Conservation (phyloP, 176 grass and related monocot species). For the Zoysia pacifica region DNA sequence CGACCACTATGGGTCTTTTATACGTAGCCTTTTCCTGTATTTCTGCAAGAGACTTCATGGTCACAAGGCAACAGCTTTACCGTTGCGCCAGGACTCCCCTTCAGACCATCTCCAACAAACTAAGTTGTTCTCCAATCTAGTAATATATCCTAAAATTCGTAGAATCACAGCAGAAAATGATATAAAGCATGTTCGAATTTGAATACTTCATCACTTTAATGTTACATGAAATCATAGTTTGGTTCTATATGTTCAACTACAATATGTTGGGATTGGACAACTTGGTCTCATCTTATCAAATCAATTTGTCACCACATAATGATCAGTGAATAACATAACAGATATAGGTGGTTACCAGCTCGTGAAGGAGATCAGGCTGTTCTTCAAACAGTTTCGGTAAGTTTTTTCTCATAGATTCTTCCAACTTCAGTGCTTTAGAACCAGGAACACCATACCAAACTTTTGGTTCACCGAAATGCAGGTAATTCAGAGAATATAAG, state of each 20-base stretch:
- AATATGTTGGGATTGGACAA: neutral
- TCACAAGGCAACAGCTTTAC: too few relatives aligned
- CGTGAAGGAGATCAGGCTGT: conserved; percentile 93
- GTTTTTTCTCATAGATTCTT: conserved; percentile 89
- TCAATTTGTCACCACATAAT: neutral
- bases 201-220: conserved; percentile 7
- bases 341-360: conserved; percentile 64
- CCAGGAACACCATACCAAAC: conserved; percentile 91
- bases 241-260: conserved; percentile 9
- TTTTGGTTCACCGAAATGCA: conserved; percentile 98
- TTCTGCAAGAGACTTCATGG: too few relatives aligned
- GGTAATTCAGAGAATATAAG: conserved; percentile 96
- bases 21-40: too few relatives aligned
- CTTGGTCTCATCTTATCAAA: conserved; percentile 11
- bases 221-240: conserved; percentile 2
- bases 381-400: conserved; percentile 87
- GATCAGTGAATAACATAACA: neutral
- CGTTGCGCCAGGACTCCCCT: too few relatives aligned
- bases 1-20: too few relatives aligned
- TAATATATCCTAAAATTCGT: conserved; percentile 17
- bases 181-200: conserved; percentile 20
- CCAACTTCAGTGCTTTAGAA: conserved; percentile 71
- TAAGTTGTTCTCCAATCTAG: conserved; percentile 1
- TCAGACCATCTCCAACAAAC: neutral
- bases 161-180: conserved; percentile 27